These are phyloP conservation scores for Dovyalis caffra DNA, from an alignment of 345 rosid species.

Conservation along the genomic window DNA sequence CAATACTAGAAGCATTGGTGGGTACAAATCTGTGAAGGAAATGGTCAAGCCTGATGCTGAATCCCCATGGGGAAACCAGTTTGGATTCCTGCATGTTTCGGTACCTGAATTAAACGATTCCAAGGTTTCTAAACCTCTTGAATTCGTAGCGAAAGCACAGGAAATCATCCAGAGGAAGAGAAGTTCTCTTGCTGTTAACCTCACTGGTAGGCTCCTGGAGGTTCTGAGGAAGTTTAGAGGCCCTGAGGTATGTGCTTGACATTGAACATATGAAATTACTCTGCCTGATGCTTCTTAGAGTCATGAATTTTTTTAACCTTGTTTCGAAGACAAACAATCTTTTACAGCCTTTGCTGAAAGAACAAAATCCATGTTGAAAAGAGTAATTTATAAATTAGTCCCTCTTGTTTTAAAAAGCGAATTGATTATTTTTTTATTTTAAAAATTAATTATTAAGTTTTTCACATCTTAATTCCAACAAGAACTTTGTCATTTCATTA, in stretches of 20 bases:
- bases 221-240: conserved; percentile 34
- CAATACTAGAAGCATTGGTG: conserved; percentile 40
- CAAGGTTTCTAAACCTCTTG: conserved; percentile 27
- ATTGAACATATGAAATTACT: background rate
- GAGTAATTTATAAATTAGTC: no score
- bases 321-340: no score
- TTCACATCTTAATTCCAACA: no score
- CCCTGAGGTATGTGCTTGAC: conserved; percentile 34
- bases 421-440: no score
- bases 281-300: no score
- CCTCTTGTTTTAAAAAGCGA: no score
- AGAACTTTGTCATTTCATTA: no score
- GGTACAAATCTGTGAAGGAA: conserved; percentile 47
- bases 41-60: conserved; percentile 42
- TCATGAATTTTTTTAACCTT: no score
- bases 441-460: no score
- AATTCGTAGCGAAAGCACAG: conserved; percentile 34
- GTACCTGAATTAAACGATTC: conserved; percentile 23
- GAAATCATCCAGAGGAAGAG: conserved; percentile 32
- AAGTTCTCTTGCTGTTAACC: conserved; percentile 34
- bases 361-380: no score
- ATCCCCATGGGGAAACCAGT: conserved; percentile 50
- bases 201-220: conserved; percentile 39
- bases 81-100: conserved; percentile 41
- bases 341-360: no score